Percentiles rank a stretch among this genome's conserved stretches.
Conservation (phyloP, 371 early-diverging fungal species). For the Mucor mucedo region DNA sequence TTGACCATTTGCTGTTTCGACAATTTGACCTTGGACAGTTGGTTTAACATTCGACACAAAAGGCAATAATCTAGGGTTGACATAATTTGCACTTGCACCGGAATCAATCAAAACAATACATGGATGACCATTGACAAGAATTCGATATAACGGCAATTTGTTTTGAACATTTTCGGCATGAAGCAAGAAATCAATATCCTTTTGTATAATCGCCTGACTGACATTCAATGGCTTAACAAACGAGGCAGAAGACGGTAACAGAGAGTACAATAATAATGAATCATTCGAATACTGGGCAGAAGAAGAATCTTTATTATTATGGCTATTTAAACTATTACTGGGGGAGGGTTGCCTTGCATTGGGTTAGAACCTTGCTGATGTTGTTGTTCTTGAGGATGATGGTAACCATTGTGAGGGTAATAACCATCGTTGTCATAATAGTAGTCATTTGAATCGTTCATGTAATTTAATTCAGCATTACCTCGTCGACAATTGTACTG, state of each 20-base stretch:
- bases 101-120: neutral
- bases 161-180: neutral
- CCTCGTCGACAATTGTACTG: too few species aligned
- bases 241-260: neutral
- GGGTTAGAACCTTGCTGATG: too few species aligned
- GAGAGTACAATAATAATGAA: neutral
- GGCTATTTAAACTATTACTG: too few species aligned
- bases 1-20: conserved; percentile 16
- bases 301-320: too few species aligned
- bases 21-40: neutral
- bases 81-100: conserved; percentile 7
- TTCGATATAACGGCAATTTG: neutral
- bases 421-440: too few species aligned
- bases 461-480: too few species aligned
- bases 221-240: neutral
- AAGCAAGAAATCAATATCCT: neutral
- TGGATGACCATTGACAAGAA: neutral
- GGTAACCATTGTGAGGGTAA: too few species aligned
- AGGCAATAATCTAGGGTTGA: neutral
- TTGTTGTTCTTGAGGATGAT: too few species aligned
- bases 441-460: too few species aligned
- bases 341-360: too few species aligned
- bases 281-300: too few species aligned
- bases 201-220: neutral
- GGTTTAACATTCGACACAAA: neutral